Percentiles rank a stretch among this genome's conserved stretches.
These are phyloP conservation scores for Eutrema yunnanense DNA, from an alignment of 345 rosid species.

Conservation along the genomic window DNA sequence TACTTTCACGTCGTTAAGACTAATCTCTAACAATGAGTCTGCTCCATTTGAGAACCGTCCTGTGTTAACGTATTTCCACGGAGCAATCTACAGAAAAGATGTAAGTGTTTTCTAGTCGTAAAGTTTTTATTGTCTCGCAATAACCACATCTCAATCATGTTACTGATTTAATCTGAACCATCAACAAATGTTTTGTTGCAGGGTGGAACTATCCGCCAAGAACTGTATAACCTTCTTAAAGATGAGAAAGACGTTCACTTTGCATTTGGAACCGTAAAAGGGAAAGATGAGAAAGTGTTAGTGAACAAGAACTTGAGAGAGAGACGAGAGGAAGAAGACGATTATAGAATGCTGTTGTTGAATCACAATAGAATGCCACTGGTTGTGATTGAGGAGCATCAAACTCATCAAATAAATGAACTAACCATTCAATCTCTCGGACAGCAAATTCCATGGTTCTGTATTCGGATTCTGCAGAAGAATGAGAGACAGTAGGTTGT, in stretches of 20 bases:
- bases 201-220: slow-evolving; percentile 85
- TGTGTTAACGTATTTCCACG: slow-evolving; percentile 66
- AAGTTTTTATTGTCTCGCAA: slow-evolving; percentile 6
- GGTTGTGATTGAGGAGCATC: too few species aligned
- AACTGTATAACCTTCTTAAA: slow-evolving; percentile 78
- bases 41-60: slow-evolving; percentile 63
- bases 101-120: slow-evolving; percentile 28
- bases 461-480: not conserved
- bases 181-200: slow-evolving; percentile 13
- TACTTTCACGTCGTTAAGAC: slow-evolving; percentile 78
- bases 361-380: not conserved
- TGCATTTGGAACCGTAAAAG: slow-evolving; percentile 59
- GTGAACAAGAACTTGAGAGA: too few species aligned
- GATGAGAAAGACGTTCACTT: slow-evolving; percentile 88
- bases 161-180: not conserved
- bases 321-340: too few species aligned
- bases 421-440: not conserved
- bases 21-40: slow-evolving; percentile 39
- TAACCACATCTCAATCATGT: not conserved
- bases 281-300: slow-evolving; percentile 45
- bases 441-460: not conserved
- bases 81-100: slow-evolving; percentile 90
- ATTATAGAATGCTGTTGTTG: not conserved
- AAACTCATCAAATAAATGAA: not conserved
- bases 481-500: not conserved